Base-by-base conservation (phyloP, 2,329 filamentous ascomycete species). In the Fusarium sp. region DNA sequence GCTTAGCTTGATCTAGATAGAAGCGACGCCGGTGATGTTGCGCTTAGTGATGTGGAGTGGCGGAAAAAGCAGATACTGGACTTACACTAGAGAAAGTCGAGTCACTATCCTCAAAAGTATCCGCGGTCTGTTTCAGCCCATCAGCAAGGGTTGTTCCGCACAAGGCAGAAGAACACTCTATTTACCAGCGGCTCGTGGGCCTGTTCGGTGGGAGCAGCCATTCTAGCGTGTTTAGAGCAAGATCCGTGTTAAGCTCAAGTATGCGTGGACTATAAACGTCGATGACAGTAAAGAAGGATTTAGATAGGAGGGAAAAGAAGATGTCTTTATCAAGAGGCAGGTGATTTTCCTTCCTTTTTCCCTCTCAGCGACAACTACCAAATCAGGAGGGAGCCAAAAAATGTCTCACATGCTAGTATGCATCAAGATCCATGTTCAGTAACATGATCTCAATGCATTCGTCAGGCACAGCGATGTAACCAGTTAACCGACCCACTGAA, bases 11-110 rank as follows among this genome's bases (percentile, higher is more conserved):
- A 17, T 3, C 1, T 24, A 21, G 9, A 24, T 24, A 1, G n/a
- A 13, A 6, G 33, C 15, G 33, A 34, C 14, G 33, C 33, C 26
- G 10, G 26, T 28, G 26, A 8, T 28, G 26, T 28, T 28, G 26
- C 0, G 3, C 8, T 3, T 6, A 6, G 3, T 15, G 15, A 6
- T 0, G 3, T 6, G 13, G 7, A 1, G 17, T 7, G 2, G 36
- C 15, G 1, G 9, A 6, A 1, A 11, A 31, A 31, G 4, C 28
- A 31, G 28, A 0, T 6, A 2, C 6, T 17, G 11, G 28, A 49
- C 60, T 39, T 39, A 63, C 58, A 5, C 43, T 21, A 0, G 60
- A 63, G 4, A 63, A 63, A 5, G 50, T 49, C 6, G 58, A 63
- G 33, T 63, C 58, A 0, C 31, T 22, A 1, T 63, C 50, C 2